Evolutionary conservation across 148 eudicot species (phyloP).

Genomic region (Rhododendron henanense): DNA sequence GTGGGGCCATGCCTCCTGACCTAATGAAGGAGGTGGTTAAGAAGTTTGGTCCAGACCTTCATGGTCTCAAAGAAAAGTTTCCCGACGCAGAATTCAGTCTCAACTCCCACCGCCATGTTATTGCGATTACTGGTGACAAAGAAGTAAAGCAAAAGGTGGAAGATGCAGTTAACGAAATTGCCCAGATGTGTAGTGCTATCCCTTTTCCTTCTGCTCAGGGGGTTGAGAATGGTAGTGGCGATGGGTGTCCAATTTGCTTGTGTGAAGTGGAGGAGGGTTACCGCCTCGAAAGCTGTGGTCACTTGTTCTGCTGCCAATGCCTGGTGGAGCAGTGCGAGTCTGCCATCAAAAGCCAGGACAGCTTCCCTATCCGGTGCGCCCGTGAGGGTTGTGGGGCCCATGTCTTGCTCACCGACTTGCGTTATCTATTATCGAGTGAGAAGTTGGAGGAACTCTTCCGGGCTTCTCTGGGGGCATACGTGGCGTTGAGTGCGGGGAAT

Average conservation of each 20-base stretch:
- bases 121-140: slow-evolving; percentile 50
- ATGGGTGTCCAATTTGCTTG: slow-evolving; percentile 69
- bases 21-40: slow-evolving; percentile 89
- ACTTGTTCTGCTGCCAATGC: slow-evolving; percentile 67
- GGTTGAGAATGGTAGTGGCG: slow-evolving; percentile 17
- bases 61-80: slow-evolving; percentile 56
- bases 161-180: slow-evolving; percentile 52
- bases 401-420: slow-evolving; percentile 57
- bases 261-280: slow-evolving; percentile 75
- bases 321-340: slow-evolving; percentile 86
- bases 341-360: slow-evolving; percentile 61
- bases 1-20: slow-evolving; percentile 51
- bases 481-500: slow-evolving; percentile 52
- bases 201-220: slow-evolving; percentile 10
- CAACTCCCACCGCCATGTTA: slow-evolving; percentile 56
- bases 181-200: slow-evolving; percentile 26
- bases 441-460: slow-evolving; percentile 78
- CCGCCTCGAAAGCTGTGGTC: slow-evolving; percentile 61
- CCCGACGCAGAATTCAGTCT: slow-evolving; percentile 59
- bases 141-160: slow-evolving; percentile 65
- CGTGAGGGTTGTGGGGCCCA: slow-evolving; percentile 55
- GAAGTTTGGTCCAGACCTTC: slow-evolving; percentile 73
- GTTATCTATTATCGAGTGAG: slow-evolving; percentile 42
- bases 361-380: slow-evolving; percentile 65
- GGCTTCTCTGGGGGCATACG: slow-evolving; percentile 72